phyloP scores from a whole-genome alignment of 768 basidiomycete species.

The Leccinellum luteum region DNA sequence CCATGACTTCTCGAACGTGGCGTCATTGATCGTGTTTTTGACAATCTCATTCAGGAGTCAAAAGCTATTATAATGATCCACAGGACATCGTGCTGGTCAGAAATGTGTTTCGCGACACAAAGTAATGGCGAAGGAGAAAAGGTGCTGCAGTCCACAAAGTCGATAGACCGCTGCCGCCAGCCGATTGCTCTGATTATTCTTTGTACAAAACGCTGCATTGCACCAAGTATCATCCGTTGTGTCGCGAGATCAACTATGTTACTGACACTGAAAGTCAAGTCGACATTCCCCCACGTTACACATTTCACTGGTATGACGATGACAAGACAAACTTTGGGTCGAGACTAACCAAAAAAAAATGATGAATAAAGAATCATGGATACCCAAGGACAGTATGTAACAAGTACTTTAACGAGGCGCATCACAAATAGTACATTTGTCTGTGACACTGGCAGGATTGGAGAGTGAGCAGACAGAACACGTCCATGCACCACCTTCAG shows the following conservation, averaged over 20 bases:
- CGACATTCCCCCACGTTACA: not conserved
- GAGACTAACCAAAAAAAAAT: slow-evolving; percentile 1
- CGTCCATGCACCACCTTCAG: slow-evolving; percentile 33
- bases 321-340: not conserved
- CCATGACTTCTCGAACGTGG: not conserved
- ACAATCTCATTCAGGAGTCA: not conserved
- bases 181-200: not conserved
- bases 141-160: not conserved
- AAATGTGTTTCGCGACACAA: not conserved
- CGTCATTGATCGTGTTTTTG: not conserved
- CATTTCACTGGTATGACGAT: not conserved
- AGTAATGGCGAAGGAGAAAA: not conserved
- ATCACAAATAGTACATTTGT: slow-evolving; percentile 54
- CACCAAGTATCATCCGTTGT: not conserved
- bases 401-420: slow-evolving; percentile 32
- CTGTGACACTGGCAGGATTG: slow-evolving; percentile 43
- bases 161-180: no score
- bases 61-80: not conserved
- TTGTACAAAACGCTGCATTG: not conserved
- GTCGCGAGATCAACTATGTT: not conserved
- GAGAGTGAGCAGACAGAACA: slow-evolving; percentile 40
- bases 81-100: not conserved
- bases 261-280: not conserved
- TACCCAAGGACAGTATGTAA: slow-evolving; percentile 3
- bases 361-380: slow-evolving; percentile 13